Conservation (phyloP, 2,329 filamentous ascomycete genomes). For the Fusarium circinatum region DNA sequence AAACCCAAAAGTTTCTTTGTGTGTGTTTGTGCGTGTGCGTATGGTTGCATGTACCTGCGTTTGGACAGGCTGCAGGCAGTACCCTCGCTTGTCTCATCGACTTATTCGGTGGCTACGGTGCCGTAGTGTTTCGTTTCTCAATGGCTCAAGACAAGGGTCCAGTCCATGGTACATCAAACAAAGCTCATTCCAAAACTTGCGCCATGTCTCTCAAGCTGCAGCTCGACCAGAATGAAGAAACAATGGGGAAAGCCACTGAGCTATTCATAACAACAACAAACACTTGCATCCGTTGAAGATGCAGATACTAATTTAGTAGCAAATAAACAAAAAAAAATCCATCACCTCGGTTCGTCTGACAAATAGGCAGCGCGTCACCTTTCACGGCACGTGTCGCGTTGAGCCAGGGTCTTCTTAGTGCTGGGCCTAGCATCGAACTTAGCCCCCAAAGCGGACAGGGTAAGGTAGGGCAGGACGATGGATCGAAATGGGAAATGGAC, state of each 20-base stretch:
- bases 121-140: slow-evolving; percentile 37
- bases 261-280: slow-evolving; percentile 6
- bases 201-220: slow-evolving; percentile 14
- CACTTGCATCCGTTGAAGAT: neutral
- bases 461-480: slow-evolving; percentile 9
- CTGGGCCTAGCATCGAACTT: slow-evolving; percentile 11
- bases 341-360: slow-evolving; percentile 5
- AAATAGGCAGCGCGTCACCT: slow-evolving; percentile 31
- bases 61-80: slow-evolving; percentile 16
- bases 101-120: slow-evolving; percentile 27
- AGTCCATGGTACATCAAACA: slow-evolving; percentile 12
- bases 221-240: slow-evolving; percentile 5
- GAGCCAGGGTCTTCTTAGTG: slow-evolving; percentile 10
- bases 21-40: neutral
- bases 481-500: slow-evolving; percentile 30
- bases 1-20: slow-evolving; percentile 2
- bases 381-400: slow-evolving; percentile 36
- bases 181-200: slow-evolving; percentile 31
- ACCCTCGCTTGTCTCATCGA: slow-evolving; percentile 25
- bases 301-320: slow-evolving; percentile 3
- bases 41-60: slow-evolving; percentile 24
- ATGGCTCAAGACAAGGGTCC: slow-evolving; percentile 26
- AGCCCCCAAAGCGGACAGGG: slow-evolving; percentile 7
- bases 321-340: neutral
- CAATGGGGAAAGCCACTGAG: slow-evolving; percentile 4